phyloP scores from a whole-genome alignment of 331 rosid species.

The Pyrus hybrid region DNA sequence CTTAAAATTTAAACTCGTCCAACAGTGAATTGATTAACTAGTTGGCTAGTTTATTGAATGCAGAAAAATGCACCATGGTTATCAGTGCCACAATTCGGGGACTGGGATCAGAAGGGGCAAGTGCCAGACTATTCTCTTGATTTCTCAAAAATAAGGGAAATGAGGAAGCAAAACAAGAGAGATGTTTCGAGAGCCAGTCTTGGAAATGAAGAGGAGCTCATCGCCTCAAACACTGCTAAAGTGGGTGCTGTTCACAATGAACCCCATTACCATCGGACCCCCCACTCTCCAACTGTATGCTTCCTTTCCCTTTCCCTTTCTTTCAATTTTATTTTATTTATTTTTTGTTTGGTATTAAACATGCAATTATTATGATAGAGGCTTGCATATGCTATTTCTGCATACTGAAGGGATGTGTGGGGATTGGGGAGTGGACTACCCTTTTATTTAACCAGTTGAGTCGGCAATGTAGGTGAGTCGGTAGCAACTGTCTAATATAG shows the following conservation, averaged over 20 bases:
- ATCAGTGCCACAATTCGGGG: constrained; percentile 96
- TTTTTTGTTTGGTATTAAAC: not conserved
- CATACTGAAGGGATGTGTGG: constrained; percentile 7
- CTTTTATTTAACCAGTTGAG: constrained; percentile 2
- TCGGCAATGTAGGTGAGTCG: not conserved
- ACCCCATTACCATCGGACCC: constrained; percentile 43
- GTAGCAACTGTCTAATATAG: not conserved
- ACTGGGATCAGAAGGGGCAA: constrained; percentile 93
- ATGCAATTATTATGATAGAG: not conserved
- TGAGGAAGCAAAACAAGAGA: constrained; percentile 90
- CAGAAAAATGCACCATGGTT: constrained; percentile 77
- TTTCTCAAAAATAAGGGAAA: constrained; percentile 92
- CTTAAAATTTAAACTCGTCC: not conserved
- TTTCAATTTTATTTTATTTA: not conserved
- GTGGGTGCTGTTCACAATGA: constrained; percentile 29
- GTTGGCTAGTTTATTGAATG: not conserved
- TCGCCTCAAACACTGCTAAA: constrained; percentile 33
- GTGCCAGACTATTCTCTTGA: constrained; percentile 87
- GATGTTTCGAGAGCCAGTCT: constrained; percentile 78
- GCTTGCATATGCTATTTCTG: constrained; percentile 14
- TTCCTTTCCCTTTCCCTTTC: constrained; percentile 21
- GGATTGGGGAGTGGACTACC: not conserved
- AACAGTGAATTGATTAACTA: not conserved
- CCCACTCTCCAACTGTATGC: constrained; percentile 71
- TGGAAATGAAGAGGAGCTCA: constrained; percentile 89